Evolutionary conservation across 331 rosid species (phyloP).

Genomic region (Quercus tomentella): DNA sequence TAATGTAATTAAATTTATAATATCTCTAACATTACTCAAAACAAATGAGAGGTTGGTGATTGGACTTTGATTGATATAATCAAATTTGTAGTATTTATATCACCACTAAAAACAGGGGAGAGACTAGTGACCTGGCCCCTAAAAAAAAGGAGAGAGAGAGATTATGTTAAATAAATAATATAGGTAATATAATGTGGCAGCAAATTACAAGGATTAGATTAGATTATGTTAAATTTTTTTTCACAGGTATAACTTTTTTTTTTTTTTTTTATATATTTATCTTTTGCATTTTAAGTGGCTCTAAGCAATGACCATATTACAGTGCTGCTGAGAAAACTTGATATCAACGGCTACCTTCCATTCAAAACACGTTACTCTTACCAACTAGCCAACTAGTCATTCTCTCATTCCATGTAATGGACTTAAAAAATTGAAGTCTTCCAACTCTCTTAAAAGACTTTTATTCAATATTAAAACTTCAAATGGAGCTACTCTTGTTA

Average conservation of each 20-base stretch:
- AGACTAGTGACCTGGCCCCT: too few species aligned
- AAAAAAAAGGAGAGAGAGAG: too few species aligned
- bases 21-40: too few species aligned
- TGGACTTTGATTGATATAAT: too few species aligned
- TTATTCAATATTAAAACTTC: background rate
- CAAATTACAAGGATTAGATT: background rate
- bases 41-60: too few species aligned
- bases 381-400: conserved; percentile 22
- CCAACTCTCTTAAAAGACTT: background rate
- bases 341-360: conserved; percentile 29
- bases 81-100: too few species aligned
- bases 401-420: background rate
- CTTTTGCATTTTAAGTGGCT: background rate
- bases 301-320: background rate
- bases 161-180: too few species aligned
- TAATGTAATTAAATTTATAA: too few species aligned
- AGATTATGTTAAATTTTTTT: too few species aligned
- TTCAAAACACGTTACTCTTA: conserved; percentile 32
- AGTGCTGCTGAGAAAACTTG: background rate
- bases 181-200: background rate
- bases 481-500: background rate
- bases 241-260: too few species aligned
- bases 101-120: too few species aligned
- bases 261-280: too few species aligned
- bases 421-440: background rate